Evolutionary conservation across 2,329 filamentous ascomycete species (phyloP).

Genomic region (Scleromitrula shiraiana): DNA sequence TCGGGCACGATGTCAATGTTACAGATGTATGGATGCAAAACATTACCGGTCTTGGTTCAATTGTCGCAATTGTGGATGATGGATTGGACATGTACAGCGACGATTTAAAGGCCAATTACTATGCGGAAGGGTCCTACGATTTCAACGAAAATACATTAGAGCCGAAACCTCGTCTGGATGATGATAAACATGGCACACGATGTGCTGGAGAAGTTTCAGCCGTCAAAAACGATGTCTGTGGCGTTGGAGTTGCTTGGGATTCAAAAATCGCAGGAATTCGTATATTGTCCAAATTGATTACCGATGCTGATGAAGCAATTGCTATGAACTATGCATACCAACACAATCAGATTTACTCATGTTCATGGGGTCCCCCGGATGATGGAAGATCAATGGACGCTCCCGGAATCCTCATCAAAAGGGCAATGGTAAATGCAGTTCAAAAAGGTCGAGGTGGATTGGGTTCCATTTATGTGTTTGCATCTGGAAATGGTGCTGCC

Average conservation of each 20-base stretch:
- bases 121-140: conserved; percentile 84
- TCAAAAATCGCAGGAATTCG: conserved; percentile 84
- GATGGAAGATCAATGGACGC: conserved; percentile 92
- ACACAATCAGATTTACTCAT: conserved; percentile 94
- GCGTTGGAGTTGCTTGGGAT: conserved; percentile 92
- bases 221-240: conserved; percentile 86
- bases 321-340: conserved; percentile 90
- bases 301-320: conserved; percentile 83
- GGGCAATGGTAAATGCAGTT: conserved; percentile 85
- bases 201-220: conserved; percentile 93
- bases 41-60: conserved; percentile 81
- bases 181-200: conserved; percentile 86
- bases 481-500: conserved; percentile 84
- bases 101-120: conserved; percentile 90
- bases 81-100: conserved; percentile 93
- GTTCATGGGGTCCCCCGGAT: conserved; percentile 95
- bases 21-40: conserved; percentile 86
- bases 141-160: conserved; percentile 81
- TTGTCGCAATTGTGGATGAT: conserved; percentile 92
- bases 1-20: conserved; percentile 93
- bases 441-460: conserved; percentile 77
- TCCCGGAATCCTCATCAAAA: conserved; percentile 78
- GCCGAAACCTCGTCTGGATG: conserved; percentile 71
- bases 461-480: conserved; percentile 93
- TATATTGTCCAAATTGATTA: conserved; percentile 84